These are phyloP conservation scores for Epichloe sibirici DNA, from an alignment of 2,329 filamentous ascomycete genomes.

Conservation along the genomic window DNA sequence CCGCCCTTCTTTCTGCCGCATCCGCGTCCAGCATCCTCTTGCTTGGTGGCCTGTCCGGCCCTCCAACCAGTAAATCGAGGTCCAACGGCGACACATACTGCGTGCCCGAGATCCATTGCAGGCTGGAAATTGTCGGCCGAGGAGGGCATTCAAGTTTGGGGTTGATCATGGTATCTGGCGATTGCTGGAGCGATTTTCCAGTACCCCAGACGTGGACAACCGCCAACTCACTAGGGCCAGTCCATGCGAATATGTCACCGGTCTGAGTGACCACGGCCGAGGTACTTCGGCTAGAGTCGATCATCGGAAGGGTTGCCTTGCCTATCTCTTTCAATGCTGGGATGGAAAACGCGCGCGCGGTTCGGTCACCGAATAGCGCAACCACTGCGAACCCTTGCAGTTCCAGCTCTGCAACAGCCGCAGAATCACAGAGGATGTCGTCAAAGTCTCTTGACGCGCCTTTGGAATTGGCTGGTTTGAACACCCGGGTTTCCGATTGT, in stretches of 20 bases:
- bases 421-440: conserved; percentile 68
- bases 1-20: conserved; percentile 58
- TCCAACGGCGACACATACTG: conserved; percentile 81
- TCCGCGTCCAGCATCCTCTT: conserved; percentile 79
- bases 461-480: conserved; percentile 72
- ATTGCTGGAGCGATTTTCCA: conserved; percentile 49
- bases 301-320: conserved; percentile 49
- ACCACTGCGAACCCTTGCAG: conserved; percentile 68
- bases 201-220: conserved; percentile 77
- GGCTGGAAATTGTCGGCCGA: conserved; percentile 83
- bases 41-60: conserved; percentile 74
- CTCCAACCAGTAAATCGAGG: conserved; percentile 82
- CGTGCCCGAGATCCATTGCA: conserved; percentile 94
- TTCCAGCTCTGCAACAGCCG: conserved; percentile 62
- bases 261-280: conserved; percentile 61
- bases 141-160: conserved; percentile 60
- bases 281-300: conserved; percentile 62
- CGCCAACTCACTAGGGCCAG: conserved; percentile 73
- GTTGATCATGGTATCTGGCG: conserved; percentile 68
- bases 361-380: conserved; percentile 74
- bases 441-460: conserved; percentile 91
- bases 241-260: conserved; percentile 80
- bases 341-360: conserved; percentile 70
- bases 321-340: conserved; percentile 79
- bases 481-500: conserved; percentile 69